Evolutionary conservation across 768 basidiomycete genomes (phyloP), one percentile per base, ranked within the genome.

Genomic region (Amanita muscaria): DNA sequence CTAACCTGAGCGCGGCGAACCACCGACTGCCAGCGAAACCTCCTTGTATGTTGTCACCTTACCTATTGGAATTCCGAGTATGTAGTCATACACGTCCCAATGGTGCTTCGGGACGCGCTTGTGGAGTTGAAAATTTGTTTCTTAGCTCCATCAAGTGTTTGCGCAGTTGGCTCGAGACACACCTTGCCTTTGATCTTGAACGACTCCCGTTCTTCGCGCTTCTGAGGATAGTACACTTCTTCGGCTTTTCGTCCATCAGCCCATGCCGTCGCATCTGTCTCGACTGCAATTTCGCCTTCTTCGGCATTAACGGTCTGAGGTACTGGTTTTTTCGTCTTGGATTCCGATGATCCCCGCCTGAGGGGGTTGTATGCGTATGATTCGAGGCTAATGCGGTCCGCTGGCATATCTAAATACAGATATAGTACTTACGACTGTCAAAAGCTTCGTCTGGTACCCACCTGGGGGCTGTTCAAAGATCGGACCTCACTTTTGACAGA

Each of bases 1-100:
- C 68, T n/a, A 49, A 79, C 77, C 76, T 51, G 80, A 79, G 14
- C 79, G 76, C 23, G 80, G 75, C 4, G 79, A 81, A 9, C 79
- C 79, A 1, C 77, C 75, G 2, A 78, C 60, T 5, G 69, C 69
- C 1, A 53, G 48, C 25, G 70, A 70, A 15, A 82, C 63, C 19
- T 70, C 65, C 48, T 77, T 78, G 51, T 80, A 80, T 1, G 77
- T 80, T 16, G 68, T 67, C 1, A 81, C 73, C 32, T 64, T 70
- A 1, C 78, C 77, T 1, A 39, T 50, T 1, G 77, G 78, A 19
- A 80, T 74, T 1, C 60, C 68, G 31, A 59, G 53, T 4, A 66
- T 55, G 47, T 71, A 71, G 53, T 81, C 79, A 42, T 80, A 81
- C 1, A 80, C 76, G 8, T 65, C 70, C 79, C 78, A 81, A 49